Evolutionary conservation across 768 basidiomycete genomes (phyloP).

Genomic region (Tricholoma saponaceum): DNA sequence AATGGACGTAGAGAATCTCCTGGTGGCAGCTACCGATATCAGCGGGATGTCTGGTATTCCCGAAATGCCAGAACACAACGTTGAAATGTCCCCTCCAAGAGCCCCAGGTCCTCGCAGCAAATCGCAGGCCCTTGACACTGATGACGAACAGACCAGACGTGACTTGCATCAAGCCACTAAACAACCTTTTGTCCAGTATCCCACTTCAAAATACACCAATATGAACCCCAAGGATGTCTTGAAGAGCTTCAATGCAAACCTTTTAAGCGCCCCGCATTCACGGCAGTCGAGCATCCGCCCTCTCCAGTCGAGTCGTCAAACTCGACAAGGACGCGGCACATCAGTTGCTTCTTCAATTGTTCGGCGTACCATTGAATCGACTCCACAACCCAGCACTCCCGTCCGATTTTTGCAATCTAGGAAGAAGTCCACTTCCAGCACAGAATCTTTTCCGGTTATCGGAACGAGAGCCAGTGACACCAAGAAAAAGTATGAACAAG

Average conservation of each 20-base stretch:
- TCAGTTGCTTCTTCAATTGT: not conserved
- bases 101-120: not conserved
- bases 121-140: constrained; percentile 19
- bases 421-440: constrained; percentile 16
- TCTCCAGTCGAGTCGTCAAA: not conserved
- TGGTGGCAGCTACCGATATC: constrained; percentile 14
- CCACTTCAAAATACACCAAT: not conserved
- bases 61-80: not conserved
- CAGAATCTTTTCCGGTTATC: constrained; percentile 27
- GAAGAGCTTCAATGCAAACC: constrained; percentile 2
- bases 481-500: constrained; percentile 26
- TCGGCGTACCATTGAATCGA: not conserved
- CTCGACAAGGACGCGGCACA: not conserved
- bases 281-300: constrained; percentile 1
- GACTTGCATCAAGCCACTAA: constrained; percentile 4
- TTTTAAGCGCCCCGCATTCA: constrained; percentile 1
- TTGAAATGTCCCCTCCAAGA: not conserved
- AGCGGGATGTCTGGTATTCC: constrained; percentile 3
- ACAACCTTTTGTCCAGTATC: not conserved
- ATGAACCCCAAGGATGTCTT: constrained; percentile 6
- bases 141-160: constrained; percentile 23
- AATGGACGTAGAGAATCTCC: constrained; percentile 21
- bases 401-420: not conserved
- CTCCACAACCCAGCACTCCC: constrained; percentile 6
- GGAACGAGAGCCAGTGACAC: constrained; percentile 36